Evolutionary conservation across 2,329 filamentous ascomycete genomes (phyloP).

Genomic region (Parastagonospora avenae): DNA sequence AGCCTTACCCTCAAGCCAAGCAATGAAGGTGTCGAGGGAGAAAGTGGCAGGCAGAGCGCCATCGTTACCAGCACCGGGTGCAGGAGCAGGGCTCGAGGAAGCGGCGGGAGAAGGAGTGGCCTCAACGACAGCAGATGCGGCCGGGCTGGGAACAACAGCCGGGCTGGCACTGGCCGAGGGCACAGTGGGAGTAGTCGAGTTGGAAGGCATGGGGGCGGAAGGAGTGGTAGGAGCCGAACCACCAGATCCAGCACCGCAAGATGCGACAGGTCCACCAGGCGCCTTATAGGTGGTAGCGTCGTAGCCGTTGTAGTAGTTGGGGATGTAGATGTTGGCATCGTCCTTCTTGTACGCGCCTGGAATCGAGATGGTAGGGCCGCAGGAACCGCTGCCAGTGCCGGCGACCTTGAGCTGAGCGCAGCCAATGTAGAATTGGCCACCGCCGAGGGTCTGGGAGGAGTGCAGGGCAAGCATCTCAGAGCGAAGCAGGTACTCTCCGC

Average conservation of each 20-base stretch:
- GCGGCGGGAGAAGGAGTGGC: conserved; percentile 1
- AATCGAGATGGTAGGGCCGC: conserved; percentile 48
- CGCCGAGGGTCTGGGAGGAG: conserved; percentile 41
- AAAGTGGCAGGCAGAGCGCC: conserved; percentile 25
- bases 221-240: conserved; percentile 15
- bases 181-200: conserved; percentile 13
- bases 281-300: conserved; percentile 35
- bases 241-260: conserved; percentile 27
- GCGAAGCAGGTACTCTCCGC: conserved; percentile 42
- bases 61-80: conserved; percentile 30
- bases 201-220: conserved; percentile 11
- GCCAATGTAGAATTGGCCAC: conserved; percentile 54
- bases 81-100: conserved; percentile 2
- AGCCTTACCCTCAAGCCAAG: conserved; percentile 27
- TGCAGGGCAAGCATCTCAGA: conserved; percentile 39
- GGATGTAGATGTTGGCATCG: conserved; percentile 44
- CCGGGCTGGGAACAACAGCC: conserved; percentile 2
- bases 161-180: not conserved
- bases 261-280: conserved; percentile 35
- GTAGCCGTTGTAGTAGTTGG: conserved; percentile 44
- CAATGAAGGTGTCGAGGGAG: conserved; percentile 30
- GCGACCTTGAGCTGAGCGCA: conserved; percentile 51
- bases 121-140: not conserved
- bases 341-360: conserved; percentile 46
- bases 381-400: conserved; percentile 44